Evolutionary conservation across 2,329 filamentous ascomycete species (phyloP), one percentile per base, ranked within the genome.

Genomic region (Colletotrichum orbiculare): DNA sequence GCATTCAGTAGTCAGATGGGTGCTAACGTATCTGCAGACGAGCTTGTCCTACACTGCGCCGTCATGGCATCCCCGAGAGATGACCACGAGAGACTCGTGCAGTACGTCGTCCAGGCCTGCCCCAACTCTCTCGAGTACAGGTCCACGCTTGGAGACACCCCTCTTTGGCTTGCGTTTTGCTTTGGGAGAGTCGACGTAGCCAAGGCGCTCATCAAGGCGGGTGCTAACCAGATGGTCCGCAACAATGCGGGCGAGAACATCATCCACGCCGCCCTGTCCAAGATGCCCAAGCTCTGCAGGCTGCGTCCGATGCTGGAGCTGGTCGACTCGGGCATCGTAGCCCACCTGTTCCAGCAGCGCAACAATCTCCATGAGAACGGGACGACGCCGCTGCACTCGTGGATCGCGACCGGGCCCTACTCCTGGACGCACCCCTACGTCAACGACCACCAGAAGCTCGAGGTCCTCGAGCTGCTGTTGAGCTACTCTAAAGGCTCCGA

Each of bases 161-260:
- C 93, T 2, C 81, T 96, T 1, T 83, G 89, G 60, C 74, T 92
- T 9, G 91, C 92, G 2, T 90, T 89, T 67, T 77, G 81, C 2
- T 77, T 86, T 3, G 83, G 85, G 10, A 83, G 85, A 17, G 70
- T 82, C 13, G 78, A 87, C 2, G 83, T 85, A 17, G 84, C 85
- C 13, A 85, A 87, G 70, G 79, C 87, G 0, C 82, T 97, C 41
- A 82, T 95, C 54, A 79, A 83, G 1, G 86, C 85, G 34, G 91
- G 91, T 3, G 91, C 91, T 2, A 87, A 96, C 71, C 89, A 92
- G 72, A 86, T 87, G 1, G 79, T 79, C 39, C 88, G 88, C 33
- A 89, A 92, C 71, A 77, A 77, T 9, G 73, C 78, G 3, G 87
- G 87, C 10, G 83, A 86, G 69, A 96, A 95, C 70, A 78, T 95